Percentiles rank a stretch among this genome's conserved stretches.
These are phyloP conservation scores for Sporisorium reilianum DNA, from an alignment of 1,284 basidiomycete genomes.

Conservation along the genomic window DNA sequence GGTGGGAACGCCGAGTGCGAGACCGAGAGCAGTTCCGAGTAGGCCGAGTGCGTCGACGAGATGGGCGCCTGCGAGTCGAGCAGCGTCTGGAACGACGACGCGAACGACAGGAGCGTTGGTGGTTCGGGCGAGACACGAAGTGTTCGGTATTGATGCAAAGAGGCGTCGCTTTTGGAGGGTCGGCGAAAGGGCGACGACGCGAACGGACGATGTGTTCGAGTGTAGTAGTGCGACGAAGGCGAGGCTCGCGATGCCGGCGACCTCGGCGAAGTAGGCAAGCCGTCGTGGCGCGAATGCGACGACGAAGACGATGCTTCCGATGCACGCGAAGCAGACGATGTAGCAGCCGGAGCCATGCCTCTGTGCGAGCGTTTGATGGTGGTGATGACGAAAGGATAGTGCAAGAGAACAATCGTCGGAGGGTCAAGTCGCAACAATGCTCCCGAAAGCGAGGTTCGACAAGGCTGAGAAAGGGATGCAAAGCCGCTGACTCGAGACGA, in stretches of 20 bases:
- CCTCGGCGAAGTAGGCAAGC: neutral
- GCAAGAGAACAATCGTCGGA: slow-evolving; percentile 1
- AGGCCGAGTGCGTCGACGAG: slow-evolving; percentile 40
- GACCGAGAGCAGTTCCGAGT: slow-evolving; percentile 45
- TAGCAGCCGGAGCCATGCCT: slow-evolving; percentile 18
- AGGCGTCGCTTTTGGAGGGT: neutral
- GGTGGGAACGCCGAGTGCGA: slow-evolving; percentile 32
- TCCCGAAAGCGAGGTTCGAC: no score
- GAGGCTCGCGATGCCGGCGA: neutral
- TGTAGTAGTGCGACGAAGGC: neutral
- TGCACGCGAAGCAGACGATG: slow-evolving; percentile 5
- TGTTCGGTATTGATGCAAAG: neutral
- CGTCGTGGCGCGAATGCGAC: neutral
- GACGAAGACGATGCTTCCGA: slow-evolving; percentile 8
- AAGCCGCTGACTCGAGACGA: no score
- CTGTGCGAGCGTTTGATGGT: neutral
- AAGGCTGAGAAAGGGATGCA: no score
- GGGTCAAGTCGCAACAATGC: neutral
- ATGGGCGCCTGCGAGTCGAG: slow-evolving; percentile 42
- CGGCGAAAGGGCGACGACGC: neutral
- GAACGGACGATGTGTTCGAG: neutral
- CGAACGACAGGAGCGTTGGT: slow-evolving; percentile 32
- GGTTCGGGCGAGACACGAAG: slow-evolving; percentile 15
- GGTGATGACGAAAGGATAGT: neutral
- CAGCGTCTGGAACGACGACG: slow-evolving; percentile 39